Conservation (phyloP, 202 grass and related monocot genomes). For the Digitaria exilis region DNA sequence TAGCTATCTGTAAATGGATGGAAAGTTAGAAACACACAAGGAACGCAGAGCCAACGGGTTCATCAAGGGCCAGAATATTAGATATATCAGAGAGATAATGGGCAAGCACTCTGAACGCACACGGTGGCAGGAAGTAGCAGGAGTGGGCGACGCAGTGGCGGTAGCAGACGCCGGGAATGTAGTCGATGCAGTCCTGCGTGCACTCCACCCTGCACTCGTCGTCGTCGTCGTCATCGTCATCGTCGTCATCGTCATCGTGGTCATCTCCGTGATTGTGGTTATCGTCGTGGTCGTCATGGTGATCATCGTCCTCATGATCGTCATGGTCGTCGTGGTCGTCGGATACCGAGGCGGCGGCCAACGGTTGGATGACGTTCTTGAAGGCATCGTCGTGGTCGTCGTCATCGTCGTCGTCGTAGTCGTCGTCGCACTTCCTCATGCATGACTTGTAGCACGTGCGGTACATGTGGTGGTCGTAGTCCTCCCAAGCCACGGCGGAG, state of each 20-base stretch:
- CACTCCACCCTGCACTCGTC: background rate
- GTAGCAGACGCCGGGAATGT: slow-evolving; percentile 29
- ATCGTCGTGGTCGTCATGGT: background rate
- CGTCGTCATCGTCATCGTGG: background rate
- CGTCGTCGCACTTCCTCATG: slow-evolving; percentile 25
- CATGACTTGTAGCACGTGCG: slow-evolving; percentile 31
- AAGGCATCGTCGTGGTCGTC: background rate
- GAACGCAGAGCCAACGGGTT: background rate
- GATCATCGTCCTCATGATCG: background rate
- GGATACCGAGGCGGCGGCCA: background rate
- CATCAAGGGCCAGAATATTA: background rate
- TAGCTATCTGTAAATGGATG: background rate
- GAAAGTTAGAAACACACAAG: background rate
- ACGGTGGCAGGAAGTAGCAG: slow-evolving; percentile 1
- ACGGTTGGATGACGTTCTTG: background rate
- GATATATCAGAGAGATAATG: background rate
- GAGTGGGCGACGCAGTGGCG: background rate
- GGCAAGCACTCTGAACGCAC: background rate
- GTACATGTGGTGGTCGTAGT: slow-evolving; percentile 29
- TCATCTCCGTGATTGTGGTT: background rate
- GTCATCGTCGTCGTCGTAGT: background rate
- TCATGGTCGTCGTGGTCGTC: background rate
- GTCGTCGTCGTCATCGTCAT: background rate
- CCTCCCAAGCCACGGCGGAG: background rate
- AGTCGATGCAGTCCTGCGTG: slow-evolving; percentile 8